Percentiles rank a stretch among this genome's conserved stretches.
Conservation (phyloP, 164 flowering plant genomes). For the Chimonanthus salicifolius region DNA sequence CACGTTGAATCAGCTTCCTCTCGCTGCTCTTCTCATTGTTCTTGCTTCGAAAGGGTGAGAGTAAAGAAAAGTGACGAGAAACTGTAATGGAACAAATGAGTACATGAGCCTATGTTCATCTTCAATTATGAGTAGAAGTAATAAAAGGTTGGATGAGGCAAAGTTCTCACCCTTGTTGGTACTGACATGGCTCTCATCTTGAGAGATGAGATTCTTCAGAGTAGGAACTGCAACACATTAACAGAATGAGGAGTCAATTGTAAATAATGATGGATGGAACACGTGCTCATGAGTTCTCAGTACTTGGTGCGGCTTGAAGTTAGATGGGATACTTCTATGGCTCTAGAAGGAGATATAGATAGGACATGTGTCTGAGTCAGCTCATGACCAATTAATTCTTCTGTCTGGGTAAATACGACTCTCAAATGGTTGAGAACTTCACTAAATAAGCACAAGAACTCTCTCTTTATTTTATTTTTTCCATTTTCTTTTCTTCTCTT, state of each 20-base stretch:
- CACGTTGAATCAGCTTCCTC: not conserved
- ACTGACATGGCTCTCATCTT: conserved; percentile 55
- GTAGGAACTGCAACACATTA: conserved; percentile 45
- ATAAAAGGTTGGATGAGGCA: not conserved
- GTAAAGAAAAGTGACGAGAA: not conserved
- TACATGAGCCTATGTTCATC: not conserved
- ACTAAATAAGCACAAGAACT: not conserved
- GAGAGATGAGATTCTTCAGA: conserved; percentile 74
- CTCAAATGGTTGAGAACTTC: not conserved
- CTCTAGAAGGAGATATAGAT: not conserved
- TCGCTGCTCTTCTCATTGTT: not conserved
- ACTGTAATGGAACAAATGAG: conserved; percentile 7
- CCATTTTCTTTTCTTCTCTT: too few relatives aligned
- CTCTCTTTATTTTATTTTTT: too few relatives aligned
- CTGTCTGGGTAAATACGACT: not conserved
- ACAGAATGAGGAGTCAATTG: not conserved
- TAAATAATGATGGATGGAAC: not conserved
- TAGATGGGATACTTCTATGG: not conserved
- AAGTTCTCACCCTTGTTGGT: conserved; percentile 47
- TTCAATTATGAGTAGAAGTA: not conserved
- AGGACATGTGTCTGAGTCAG: not conserved
- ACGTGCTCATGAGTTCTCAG: not conserved
- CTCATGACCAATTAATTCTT: not conserved
- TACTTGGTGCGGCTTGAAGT: not conserved
- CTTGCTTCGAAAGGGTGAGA: conserved; percentile 1